phyloP scores from a whole-genome alignment of 352 stramenopile genomes.

The Phytophthora uliginosa region DNA sequence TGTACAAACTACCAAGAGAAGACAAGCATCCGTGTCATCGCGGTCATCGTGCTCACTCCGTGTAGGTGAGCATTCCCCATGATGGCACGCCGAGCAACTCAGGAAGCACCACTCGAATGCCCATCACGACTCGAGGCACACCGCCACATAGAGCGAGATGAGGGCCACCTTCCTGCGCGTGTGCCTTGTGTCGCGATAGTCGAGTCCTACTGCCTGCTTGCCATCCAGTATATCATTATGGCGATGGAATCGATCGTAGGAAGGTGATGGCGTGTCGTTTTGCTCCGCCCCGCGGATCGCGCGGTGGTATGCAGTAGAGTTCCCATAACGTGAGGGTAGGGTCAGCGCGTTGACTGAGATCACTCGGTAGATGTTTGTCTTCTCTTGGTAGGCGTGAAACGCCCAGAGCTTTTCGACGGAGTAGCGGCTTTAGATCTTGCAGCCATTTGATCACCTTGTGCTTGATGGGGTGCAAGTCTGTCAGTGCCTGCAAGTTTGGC shows the following conservation, averaged over 20 bases:
- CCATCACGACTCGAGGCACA: conserved; percentile 15
- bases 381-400: conserved; percentile 32
- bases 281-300: conserved; percentile 3
- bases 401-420: conserved; percentile 34
- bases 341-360: conserved; percentile 13
- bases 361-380: conserved; percentile 17
- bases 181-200: conserved; percentile 8
- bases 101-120: conserved; percentile 22
- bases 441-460: neutral
- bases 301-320: conserved; percentile 12
- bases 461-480: neutral
- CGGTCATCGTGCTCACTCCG: too few relatives aligned
- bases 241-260: conserved; percentile 12
- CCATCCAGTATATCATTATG: conserved; percentile 16
- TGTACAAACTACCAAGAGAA: too few relatives aligned
- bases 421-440: conserved; percentile 18
- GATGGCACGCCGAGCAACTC: conserved; percentile 18
- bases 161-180: conserved; percentile 20
- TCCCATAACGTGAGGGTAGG: conserved; percentile 10
- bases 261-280: conserved; percentile 12
- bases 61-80: conserved; percentile 16
- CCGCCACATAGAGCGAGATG: conserved; percentile 11
- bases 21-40: too few relatives aligned
- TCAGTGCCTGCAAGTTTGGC: too few relatives aligned
- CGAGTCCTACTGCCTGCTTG: conserved; percentile 20